Conservation (phyloP, 2,329 filamentous ascomycete species). For the Scopulariopsis brevicaulis region DNA sequence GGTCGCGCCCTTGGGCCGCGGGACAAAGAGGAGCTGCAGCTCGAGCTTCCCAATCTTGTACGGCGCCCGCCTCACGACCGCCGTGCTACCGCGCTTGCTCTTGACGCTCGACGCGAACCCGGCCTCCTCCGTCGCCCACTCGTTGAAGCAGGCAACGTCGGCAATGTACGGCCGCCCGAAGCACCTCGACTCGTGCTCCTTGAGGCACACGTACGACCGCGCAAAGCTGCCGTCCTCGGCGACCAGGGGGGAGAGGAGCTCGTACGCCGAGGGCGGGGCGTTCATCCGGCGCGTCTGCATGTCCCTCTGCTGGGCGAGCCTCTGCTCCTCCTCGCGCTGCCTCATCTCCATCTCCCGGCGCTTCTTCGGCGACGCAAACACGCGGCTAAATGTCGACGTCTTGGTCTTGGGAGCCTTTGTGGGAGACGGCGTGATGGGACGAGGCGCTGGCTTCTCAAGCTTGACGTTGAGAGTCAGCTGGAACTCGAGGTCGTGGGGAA, state of each 20-base stretch:
- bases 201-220: slow-evolving; percentile 84
- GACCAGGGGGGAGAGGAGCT: slow-evolving; percentile 75
- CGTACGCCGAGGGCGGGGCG: slow-evolving; percentile 64
- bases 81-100: slow-evolving; percentile 71
- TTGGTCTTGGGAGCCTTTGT: slow-evolving; percentile 58
- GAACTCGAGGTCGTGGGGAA: slow-evolving; percentile 96
- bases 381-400: slow-evolving; percentile 78
- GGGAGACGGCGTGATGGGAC: slow-evolving; percentile 26
- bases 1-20: slow-evolving; percentile 72
- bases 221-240: slow-evolving; percentile 90
- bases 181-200: slow-evolving; percentile 80
- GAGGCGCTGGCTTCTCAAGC: slow-evolving; percentile 66
- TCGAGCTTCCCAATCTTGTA: slow-evolving; percentile 95
- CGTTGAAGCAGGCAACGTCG: slow-evolving; percentile 93
- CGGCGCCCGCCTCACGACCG: slow-evolving; percentile 73
- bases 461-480: slow-evolving; percentile 95
- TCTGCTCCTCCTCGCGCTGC: slow-evolving; percentile 73
- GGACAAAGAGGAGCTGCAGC: slow-evolving; percentile 88
- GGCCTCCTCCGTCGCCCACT: slow-evolving; percentile 88
- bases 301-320: slow-evolving; percentile 51
- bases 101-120: slow-evolving; percentile 75
- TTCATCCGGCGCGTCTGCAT: slow-evolving; percentile 51
- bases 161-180: slow-evolving; percentile 81
- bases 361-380: slow-evolving; percentile 93
- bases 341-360: slow-evolving; percentile 86